phyloP scores from a whole-genome alignment of 73 alveolate species.

The Symbiodinium natans region DNA sequence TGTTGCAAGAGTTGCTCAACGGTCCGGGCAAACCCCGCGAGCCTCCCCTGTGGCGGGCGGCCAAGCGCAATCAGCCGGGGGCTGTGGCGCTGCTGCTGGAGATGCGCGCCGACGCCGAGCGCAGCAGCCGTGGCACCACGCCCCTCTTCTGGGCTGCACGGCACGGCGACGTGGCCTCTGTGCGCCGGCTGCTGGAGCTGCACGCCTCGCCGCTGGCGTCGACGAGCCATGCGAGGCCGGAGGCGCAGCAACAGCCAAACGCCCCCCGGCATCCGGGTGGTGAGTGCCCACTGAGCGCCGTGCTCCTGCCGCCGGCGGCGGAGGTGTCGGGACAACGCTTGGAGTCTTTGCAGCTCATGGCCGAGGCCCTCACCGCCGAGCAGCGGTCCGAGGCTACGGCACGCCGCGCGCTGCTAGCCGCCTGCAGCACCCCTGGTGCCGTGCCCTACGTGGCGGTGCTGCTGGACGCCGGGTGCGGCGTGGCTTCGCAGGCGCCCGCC shows the following conservation, averaged over 20 bases:
- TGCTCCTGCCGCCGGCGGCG: constrained; percentile 35
- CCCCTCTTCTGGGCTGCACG: constrained; percentile 83
- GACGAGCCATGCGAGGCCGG: not conserved
- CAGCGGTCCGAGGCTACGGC: constrained; percentile 37
- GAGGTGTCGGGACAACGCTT: constrained; percentile 48
- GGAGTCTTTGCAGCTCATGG: constrained; percentile 54
- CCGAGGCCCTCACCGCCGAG: not conserved
- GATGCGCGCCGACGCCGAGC: constrained; percentile 59
- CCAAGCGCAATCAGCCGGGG: constrained; percentile 54
- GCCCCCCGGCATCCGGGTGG: constrained; percentile 51
- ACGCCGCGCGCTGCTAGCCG: constrained; percentile 64
- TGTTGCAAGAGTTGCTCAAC: not conserved
- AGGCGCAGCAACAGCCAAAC: not conserved
- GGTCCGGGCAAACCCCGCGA: not conserved
- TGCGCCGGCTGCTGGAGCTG: constrained; percentile 11
- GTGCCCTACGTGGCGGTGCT: constrained; percentile 10
- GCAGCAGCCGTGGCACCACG: not conserved
- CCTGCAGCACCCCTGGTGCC: constrained; percentile 17
- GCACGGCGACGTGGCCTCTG: constrained; percentile 77
- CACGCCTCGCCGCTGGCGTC: constrained; percentile 74
- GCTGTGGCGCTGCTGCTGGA: constrained; percentile 53
- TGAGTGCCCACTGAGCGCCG: constrained; percentile 67
- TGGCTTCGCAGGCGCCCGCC: not conserved
- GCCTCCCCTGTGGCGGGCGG: constrained; percentile 61
- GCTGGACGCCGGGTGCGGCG: not conserved